A percentile compares a stretch with the other conserved stretches of the same genome.
These are phyloP conservation scores for Rhizophagus clarus DNA, from an alignment of 192 early-diverging fungal species.

Conservation along the genomic window DNA sequence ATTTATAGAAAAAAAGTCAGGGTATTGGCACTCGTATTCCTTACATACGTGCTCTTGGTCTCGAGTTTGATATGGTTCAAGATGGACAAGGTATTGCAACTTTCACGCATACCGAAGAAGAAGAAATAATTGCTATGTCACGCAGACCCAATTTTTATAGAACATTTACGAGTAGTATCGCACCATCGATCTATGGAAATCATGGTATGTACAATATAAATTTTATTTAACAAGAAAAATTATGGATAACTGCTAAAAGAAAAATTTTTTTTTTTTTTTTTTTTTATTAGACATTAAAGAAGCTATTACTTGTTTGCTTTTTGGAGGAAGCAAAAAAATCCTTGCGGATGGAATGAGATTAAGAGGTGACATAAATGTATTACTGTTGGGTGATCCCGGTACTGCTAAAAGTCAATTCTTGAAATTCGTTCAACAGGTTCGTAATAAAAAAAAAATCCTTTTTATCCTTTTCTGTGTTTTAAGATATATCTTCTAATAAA, in stretches of 20 bases:
- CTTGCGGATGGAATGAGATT: slow-evolving; percentile 96
- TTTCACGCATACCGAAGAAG: slow-evolving; percentile 92
- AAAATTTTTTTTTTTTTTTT: background rate
- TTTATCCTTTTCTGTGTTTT: no score
- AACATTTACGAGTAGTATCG: slow-evolving; percentile 90
- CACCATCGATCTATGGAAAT: slow-evolving; percentile 95
- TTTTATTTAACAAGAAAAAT: no score
- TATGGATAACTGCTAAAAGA: no score
- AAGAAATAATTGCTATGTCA: slow-evolving; percentile 87
- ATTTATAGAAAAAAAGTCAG: slow-evolving; percentile 10
- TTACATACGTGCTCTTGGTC: slow-evolving; percentile 77
- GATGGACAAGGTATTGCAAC: slow-evolving; percentile 58
- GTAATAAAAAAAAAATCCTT: background rate
- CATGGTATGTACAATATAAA: slow-evolving; percentile 58
- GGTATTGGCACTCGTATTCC: slow-evolving; percentile 89
- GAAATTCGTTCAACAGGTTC: slow-evolving; percentile 97
- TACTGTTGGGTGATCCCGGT: slow-evolving; percentile 97
- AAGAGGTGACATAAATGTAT: slow-evolving; percentile 97
- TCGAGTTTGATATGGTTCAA: slow-evolving; percentile 77
- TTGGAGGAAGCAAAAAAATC: slow-evolving; percentile 95
- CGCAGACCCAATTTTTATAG: slow-evolving; percentile 86
- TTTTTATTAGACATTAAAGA: slow-evolving; percentile 87
- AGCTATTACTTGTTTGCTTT: slow-evolving; percentile 91
- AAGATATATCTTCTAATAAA: slow-evolving; percentile 1
- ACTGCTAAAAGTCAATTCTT: slow-evolving; percentile 98